A percentile compares a stretch with the other conserved stretches of the same genome.
Evolutionary conservation across 352 stramenopile species (phyloP).

Genomic region (Phytopythium mirpurense): DNA sequence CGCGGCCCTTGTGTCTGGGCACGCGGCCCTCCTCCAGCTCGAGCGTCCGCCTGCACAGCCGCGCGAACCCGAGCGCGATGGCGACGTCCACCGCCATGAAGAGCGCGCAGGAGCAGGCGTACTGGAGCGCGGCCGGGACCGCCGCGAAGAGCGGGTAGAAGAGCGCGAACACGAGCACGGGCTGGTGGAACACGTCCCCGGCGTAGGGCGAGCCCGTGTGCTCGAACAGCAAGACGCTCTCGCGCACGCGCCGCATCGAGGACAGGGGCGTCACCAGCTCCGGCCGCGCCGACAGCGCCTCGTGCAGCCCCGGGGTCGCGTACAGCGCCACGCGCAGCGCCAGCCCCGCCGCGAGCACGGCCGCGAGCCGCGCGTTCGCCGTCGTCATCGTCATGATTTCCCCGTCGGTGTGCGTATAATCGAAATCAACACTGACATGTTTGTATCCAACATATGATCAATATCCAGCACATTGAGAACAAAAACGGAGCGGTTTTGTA

Average conservation of each 20-base stretch:
- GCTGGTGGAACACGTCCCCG: conserved; percentile 80
- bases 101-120: conserved; percentile 21
- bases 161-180: conserved; percentile 65
- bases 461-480: no score
- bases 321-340: conserved; percentile 37
- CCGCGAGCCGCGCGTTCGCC: conserved; percentile 1
- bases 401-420: no score
- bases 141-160: conserved; percentile 46
- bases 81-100: conserved; percentile 54
- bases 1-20: conserved; percentile 24
- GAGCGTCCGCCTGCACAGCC: conserved; percentile 43
- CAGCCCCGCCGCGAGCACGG: conserved; percentile 24
- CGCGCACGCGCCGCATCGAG: conserved; percentile 52
- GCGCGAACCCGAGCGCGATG: conserved; percentile 49
- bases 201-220: conserved; percentile 53
- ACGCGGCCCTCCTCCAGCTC: conserved; percentile 40
- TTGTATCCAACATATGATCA: no score
- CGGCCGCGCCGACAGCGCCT: conserved; percentile 38
- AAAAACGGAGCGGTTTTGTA: no score
- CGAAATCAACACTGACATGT: background rate
- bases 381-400: background rate
- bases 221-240: conserved; percentile 52
- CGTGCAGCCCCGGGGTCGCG: conserved; percentile 23
- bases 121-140: conserved; percentile 18
- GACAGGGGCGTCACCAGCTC: conserved; percentile 66